Base-by-base conservation (phyloP, 2,329 filamentous ascomycete genomes). In the Diaporthe helianthi region DNA sequence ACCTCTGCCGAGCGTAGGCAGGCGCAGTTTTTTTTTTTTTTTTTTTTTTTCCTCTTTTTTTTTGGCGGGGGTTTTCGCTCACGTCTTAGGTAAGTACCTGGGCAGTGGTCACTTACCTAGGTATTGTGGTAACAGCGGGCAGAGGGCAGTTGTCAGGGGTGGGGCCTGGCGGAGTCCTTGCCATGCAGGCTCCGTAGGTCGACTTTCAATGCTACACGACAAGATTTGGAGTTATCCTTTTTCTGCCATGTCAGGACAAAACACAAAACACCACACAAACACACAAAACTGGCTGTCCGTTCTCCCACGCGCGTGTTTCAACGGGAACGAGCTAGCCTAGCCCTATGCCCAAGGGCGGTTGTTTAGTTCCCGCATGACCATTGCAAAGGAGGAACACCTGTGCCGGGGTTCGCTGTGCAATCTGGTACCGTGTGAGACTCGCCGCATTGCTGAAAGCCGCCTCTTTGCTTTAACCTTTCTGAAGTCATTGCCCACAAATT, bases 401-500 rank as follows among this genome's bases (percentile, higher is more conserved):
- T 19, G 26, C 29, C 29, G 49, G 58, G 58, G 44, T 63, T 24
- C 47, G 44, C 41, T 63, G 13, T 47, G 12, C 22, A 22, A 22
- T 12, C 36, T 19, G 51, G 29, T 33, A 47, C 41, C 10, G 41
- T 46, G 41, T 22, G 9, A 46, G 44, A 47, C 44, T 47, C 44
- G 44, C 44, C 44, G 29, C 44, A 63, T 12, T 15, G 29, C 12
- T 49, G 44, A 36, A 19, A 47, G 44, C 15, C 19, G 41, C 24
- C 31, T 36, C 19, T 19, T 24, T 24, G 58, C n/a, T 47, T 49
- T 49, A 49, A 63, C 36, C 44, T 63, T 61, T 63, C 58, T 63
- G 49, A 36, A 63, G 58, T 47, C 58, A 36, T 49, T 49, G 49
- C 58, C 58, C 58, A 63, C 58, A 49, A n/a, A n/a, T n/a, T n/a